phyloP scores from a whole-genome alignment of 495 filamentous ascomycete genomes.

The Viridothelium virens region DNA sequence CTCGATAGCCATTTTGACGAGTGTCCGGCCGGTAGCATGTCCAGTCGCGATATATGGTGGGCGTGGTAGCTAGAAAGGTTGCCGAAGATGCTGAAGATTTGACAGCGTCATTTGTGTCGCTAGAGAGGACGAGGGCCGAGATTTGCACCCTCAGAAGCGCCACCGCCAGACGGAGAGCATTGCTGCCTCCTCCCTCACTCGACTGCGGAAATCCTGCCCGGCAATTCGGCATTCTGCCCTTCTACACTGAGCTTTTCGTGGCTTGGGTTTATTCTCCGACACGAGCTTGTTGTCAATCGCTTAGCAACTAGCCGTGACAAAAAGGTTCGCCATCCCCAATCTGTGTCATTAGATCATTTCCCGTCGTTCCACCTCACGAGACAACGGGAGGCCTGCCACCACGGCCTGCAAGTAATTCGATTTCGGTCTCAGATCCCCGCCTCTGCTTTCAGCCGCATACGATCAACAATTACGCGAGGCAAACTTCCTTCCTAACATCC shows the following conservation, averaged over 20 bases:
- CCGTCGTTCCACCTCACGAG: constrained; percentile 6
- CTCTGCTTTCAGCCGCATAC: neutral
- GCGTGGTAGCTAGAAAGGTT: neutral
- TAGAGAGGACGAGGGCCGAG: constrained; percentile 5
- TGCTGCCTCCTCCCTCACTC: neutral
- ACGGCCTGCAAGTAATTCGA: neutral
- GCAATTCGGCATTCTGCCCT: neutral
- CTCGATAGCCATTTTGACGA: constrained; percentile 6
- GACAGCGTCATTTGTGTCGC: constrained; percentile 1
- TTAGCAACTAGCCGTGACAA: neutral
- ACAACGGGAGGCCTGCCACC: neutral
- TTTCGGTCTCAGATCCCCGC: neutral
- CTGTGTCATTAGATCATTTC: constrained; percentile 1
- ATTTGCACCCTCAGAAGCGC: constrained; percentile 3
- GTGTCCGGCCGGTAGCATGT: neutral
- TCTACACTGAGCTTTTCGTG: neutral
- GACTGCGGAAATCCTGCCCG: neutral
- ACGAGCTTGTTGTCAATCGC: neutral
- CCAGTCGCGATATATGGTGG: neutral
- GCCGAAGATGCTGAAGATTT: neutral
- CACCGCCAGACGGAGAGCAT: neutral
- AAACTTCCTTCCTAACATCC: neutral
- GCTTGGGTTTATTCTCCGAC: neutral
- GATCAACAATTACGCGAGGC: no score
- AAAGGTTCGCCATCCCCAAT: constrained; percentile 1